These are phyloP conservation scores for Casuarina equisetifolia DNA, from an alignment of 306 rosid genomes.

Conservation along the genomic window DNA sequence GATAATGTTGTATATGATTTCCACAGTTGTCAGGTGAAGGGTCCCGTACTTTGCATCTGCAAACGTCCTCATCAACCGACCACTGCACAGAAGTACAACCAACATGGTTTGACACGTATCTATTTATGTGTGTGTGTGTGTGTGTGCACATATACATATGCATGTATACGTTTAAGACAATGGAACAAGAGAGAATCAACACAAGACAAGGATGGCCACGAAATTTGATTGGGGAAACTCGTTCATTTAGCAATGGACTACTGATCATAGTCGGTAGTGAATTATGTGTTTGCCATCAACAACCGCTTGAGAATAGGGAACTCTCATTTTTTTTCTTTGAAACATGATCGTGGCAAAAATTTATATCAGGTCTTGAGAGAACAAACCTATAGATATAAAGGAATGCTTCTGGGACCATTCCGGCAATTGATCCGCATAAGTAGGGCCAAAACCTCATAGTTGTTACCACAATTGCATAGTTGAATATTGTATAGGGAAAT, in stretches of 20 bases:
- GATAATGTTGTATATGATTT: conserved; percentile 77
- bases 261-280: neutral
- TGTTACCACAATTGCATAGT: conserved; percentile 90
- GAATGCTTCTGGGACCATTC: conserved; percentile 99
- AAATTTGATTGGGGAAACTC: conserved; percentile 1
- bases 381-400: conserved; percentile 87
- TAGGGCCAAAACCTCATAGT: conserved; percentile 96
- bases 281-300: neutral
- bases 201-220: neutral
- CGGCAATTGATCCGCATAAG: conserved; percentile 84
- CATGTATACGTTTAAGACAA: neutral
- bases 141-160: neutral
- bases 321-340: neutral
- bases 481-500: conserved; percentile 96
- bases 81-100: conserved; percentile 48
- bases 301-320: neutral
- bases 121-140: neutral
- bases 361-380: conserved; percentile 7
- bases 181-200: neutral
- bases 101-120: neutral
- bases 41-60: conserved; percentile 80
- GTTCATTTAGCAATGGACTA: neutral
- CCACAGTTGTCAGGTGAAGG: conserved; percentile 75
- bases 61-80: conserved; percentile 76
- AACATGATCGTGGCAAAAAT: neutral